Evolutionary conservation across 768 basidiomycete species (phyloP).

Genomic region (Thelephora aurantiotincta): DNA sequence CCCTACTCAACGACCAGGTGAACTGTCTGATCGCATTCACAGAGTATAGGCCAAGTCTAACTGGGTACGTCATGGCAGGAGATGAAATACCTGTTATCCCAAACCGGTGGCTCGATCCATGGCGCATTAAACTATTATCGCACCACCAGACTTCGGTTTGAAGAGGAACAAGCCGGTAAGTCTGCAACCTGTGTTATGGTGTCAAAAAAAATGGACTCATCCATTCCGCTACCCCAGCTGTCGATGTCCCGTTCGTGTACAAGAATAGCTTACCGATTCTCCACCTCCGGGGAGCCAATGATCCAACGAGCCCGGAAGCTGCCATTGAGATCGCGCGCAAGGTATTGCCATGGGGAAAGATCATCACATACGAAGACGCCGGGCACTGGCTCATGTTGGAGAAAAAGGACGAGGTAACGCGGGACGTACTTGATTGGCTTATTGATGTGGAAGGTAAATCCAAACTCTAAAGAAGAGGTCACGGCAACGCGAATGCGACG

Average conservation of each 20-base stretch:
- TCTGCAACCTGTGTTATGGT: not conserved
- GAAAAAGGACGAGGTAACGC: constrained; percentile 38
- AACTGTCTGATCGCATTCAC: too few relatives aligned
- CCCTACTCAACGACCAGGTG: too few relatives aligned
- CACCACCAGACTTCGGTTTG: constrained; percentile 40
- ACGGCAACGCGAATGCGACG: too few relatives aligned
- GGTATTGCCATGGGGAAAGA: constrained; percentile 35
- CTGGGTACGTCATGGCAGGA: too few relatives aligned
- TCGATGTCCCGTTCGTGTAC: constrained; percentile 27
- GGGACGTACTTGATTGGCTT: constrained; percentile 9
- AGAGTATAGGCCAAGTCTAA: too few relatives aligned
- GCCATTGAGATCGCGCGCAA: constrained; percentile 30
- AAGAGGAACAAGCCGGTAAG: constrained; percentile 36
- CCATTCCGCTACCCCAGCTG: constrained; percentile 27
- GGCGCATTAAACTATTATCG: constrained; percentile 71
- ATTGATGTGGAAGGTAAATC: not conserved
- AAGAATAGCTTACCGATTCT: constrained; percentile 40
- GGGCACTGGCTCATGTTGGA: constrained; percentile 67
- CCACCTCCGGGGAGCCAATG: constrained; percentile 44
- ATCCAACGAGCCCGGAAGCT: constrained; percentile 28
- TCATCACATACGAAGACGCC: constrained; percentile 34
- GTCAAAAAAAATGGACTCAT: not conserved
- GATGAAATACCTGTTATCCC: not conserved
- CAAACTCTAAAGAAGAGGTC: constrained; percentile 1
- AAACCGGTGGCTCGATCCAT: constrained; percentile 41